Evolutionary conservation across 345 rosid genomes (phyloP).

Genomic region (Eutrema yunnanense): DNA sequence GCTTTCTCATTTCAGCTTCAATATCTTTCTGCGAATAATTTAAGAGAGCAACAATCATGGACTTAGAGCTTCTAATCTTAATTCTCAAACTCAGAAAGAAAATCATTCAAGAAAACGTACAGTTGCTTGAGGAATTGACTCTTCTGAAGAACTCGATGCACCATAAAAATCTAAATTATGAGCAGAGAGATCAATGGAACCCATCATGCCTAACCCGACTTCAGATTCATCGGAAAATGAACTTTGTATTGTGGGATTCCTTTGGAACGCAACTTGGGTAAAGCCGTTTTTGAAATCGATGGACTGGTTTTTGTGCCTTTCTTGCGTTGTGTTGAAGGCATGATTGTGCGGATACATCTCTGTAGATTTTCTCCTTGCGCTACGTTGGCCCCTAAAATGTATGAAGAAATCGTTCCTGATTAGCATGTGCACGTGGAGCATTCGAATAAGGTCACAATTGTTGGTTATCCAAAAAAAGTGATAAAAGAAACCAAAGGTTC

Average conservation of each 20-base stretch:
- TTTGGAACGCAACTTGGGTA: slow-evolving; percentile 14
- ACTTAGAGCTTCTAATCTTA: not conserved
- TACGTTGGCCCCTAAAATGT: slow-evolving; percentile 9
- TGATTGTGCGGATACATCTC: slow-evolving; percentile 12
- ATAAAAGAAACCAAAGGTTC: not conserved
- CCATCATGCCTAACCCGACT: not conserved
- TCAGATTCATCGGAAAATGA: slow-evolving; percentile 21
- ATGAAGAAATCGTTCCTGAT: not conserved
- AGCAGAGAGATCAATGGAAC: slow-evolving; percentile 8
- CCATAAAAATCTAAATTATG: slow-evolving; percentile 26
- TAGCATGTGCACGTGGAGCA: too few species aligned
- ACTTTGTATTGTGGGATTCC: slow-evolving; percentile 4
- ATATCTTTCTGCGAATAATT: slow-evolving; percentile 41
- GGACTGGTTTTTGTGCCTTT: not conserved
- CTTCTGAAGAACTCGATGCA: slow-evolving; percentile 26
- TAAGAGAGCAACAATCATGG: not conserved
- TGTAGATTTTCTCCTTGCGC: not conserved
- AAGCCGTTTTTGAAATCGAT: slow-evolving; percentile 14
- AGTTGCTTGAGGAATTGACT: slow-evolving; percentile 17
- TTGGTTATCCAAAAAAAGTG: not conserved
- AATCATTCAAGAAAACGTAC: slow-evolving; percentile 23
- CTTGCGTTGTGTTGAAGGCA: not conserved
- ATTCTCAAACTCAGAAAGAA: not conserved
- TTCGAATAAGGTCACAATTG: not conserved
- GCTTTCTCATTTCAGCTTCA: slow-evolving; percentile 79